Percentiles rank a stretch among this genome's conserved stretches.
Evolutionary conservation across 2,329 filamentous ascomycete species (phyloP).

Genomic region (Penicillium sp.): DNA sequence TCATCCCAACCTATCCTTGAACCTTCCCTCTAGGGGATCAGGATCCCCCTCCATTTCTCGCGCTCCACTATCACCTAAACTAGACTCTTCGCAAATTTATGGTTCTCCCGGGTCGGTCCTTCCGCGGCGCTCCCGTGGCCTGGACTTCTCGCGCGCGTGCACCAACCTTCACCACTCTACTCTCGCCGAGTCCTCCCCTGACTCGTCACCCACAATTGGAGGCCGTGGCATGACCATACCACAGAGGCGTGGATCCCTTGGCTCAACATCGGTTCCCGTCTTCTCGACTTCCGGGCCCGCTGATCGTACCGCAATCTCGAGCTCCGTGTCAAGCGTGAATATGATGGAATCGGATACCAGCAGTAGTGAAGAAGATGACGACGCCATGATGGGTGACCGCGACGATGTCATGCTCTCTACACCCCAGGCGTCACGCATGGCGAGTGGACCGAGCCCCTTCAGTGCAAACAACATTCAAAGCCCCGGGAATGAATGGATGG

Average conservation of each 20-base stretch:
- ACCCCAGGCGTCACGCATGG: constrained; percentile 69
- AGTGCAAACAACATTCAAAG: constrained; percentile 51
- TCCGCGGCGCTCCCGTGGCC: constrained; percentile 80
- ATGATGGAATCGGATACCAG: constrained; percentile 79
- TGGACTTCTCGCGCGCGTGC: constrained; percentile 90
- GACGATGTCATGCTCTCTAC: constrained; percentile 75
- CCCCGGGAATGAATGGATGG: constrained; percentile 63
- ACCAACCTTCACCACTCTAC: constrained; percentile 96
- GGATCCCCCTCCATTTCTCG: constrained; percentile 57
- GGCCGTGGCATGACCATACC: constrained; percentile 65
- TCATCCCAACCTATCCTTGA: constrained; percentile 65
- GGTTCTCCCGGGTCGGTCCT: constrained; percentile 84
- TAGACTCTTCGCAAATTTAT: constrained; percentile 81
- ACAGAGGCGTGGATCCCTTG: constrained; percentile 60
- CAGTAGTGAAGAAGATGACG: constrained; percentile 61
- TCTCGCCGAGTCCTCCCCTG: constrained; percentile 83
- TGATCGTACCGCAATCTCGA: constrained; percentile 72
- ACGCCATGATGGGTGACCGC: constrained; percentile 65
- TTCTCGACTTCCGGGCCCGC: constrained; percentile 71
- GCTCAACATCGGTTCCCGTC: constrained; percentile 56
- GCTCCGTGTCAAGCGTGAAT: constrained; percentile 77
- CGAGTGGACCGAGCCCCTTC: constrained; percentile 46
- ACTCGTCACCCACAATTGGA: constrained; percentile 83
- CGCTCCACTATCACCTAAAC: constrained; percentile 76
- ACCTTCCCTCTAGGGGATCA: constrained; percentile 60